A percentile compares a stretch with the other conserved stretches of the same genome.
Conservation (phyloP, 495 filamentous ascomycete genomes). For the Haplographium delicatum region DNA sequence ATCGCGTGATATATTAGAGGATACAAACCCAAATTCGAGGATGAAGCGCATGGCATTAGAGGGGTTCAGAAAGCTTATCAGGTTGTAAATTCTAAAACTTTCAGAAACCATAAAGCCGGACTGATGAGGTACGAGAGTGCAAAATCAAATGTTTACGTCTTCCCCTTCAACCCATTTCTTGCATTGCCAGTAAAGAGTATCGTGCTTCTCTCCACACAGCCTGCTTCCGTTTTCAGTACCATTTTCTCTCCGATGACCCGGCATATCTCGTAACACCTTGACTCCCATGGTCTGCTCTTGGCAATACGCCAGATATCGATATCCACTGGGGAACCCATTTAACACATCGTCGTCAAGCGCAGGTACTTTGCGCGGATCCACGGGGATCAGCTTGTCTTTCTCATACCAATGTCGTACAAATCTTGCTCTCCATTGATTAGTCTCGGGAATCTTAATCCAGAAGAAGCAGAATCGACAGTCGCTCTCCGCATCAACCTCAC, state of each 20-base stretch:
- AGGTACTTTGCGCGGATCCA: constrained; percentile 47
- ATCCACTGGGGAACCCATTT: constrained; percentile 46
- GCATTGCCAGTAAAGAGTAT: constrained; percentile 38
- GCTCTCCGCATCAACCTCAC: constrained; percentile 53
- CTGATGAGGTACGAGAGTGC: too few species aligned
- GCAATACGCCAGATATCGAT: constrained; percentile 51
- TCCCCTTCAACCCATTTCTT: constrained; percentile 46
- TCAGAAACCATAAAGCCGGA: too few species aligned
- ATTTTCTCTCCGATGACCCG: constrained; percentile 40
- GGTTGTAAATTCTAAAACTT: too few species aligned
- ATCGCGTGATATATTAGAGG: too few species aligned
- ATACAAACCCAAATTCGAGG: too few species aligned
- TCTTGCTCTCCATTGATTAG: constrained; percentile 48
- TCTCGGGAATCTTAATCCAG: constrained; percentile 38
- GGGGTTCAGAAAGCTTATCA: too few species aligned
- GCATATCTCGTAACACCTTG: constrained; percentile 38
- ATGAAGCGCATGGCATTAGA: too few species aligned
- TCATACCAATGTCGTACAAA: constrained; percentile 63
- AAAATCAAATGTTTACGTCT: constrained; percentile 30
- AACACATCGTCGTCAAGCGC: constrained; percentile 42
- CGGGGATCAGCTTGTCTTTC: constrained; percentile 60
- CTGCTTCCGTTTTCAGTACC: constrained; percentile 24
- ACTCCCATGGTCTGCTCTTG: constrained; percentile 41
- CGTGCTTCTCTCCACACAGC: constrained; percentile 39
- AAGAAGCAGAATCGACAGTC: constrained; percentile 63